Conservation (phyloP, 805 yeast genomes). For the Cyberlindnera suaveolens region DNA sequence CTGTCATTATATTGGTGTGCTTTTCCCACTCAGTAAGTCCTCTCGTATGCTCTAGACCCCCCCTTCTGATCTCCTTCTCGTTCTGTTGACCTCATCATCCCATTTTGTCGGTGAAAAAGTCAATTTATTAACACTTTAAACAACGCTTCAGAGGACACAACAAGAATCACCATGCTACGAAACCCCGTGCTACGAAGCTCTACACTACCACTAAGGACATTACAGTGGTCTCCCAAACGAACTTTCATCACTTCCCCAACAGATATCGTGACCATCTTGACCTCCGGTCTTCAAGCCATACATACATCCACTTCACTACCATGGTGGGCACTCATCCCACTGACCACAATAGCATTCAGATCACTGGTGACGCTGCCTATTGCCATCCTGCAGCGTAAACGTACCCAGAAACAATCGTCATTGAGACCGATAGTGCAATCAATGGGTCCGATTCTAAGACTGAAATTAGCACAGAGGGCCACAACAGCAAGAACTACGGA, state of each 20-base stretch:
- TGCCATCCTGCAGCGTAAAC: constrained; percentile 62
- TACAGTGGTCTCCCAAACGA: neutral
- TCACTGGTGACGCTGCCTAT: constrained; percentile 68
- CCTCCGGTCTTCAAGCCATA: constrained; percentile 34
- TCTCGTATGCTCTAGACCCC: too few relatives aligned
- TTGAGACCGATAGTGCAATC: constrained; percentile 69
- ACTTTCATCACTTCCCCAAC: constrained; percentile 7
- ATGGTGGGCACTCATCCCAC: constrained; percentile 80
- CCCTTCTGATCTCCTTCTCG: too few relatives aligned
- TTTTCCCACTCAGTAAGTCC: too few relatives aligned
- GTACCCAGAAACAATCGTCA: constrained; percentile 64
- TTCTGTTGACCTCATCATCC: too few relatives aligned
- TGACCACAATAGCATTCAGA: constrained; percentile 62
- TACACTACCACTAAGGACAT: neutral
- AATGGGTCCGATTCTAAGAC: constrained; percentile 65
- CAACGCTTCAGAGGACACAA: too few relatives aligned
- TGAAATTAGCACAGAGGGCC: constrained; percentile 37
- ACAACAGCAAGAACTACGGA: constrained; percentile 19
- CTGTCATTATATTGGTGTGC: too few relatives aligned
- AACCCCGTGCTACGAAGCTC: neutral
- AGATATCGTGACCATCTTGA: constrained; percentile 13
- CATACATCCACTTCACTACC: constrained; percentile 62
- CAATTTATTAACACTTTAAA: too few relatives aligned
- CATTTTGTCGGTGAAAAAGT: too few relatives aligned
- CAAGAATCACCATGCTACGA: neutral